Conservation (phyloP, 2,329 filamentous ascomycete genomes). For the Xylaria sp. region DNA sequence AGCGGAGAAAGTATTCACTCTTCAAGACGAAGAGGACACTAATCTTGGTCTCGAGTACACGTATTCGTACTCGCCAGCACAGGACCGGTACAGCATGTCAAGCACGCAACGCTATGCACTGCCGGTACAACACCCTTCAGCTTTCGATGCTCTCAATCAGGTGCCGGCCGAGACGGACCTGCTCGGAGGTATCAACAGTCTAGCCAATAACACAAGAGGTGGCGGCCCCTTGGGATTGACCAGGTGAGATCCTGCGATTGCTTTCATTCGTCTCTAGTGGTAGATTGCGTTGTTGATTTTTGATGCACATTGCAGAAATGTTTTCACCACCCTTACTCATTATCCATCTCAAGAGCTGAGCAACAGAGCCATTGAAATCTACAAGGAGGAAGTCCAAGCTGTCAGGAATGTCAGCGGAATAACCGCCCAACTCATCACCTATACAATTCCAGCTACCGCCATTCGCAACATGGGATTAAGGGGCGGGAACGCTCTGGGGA, state of each 20-base stretch:
- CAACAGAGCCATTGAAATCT: slow-evolving; percentile 11
- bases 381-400: not conserved
- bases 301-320: slow-evolving; percentile 4
- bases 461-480: slow-evolving; percentile 19
- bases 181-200: not conserved
- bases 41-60: slow-evolving; percentile 25
- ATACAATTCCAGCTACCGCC: slow-evolving; percentile 7
- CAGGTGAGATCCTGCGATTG: not conserved
- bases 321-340: slow-evolving; percentile 12
- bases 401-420: not conserved
- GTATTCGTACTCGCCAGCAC: slow-evolving; percentile 12
- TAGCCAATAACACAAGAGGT: not conserved
- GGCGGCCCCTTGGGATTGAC: not conserved
- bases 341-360: slow-evolving; percentile 22
- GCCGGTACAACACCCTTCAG: slow-evolving; percentile 15
- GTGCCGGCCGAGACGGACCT: not conserved
- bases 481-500: slow-evolving; percentile 20
- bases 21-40: slow-evolving; percentile 10
- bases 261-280: not conserved
- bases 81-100: slow-evolving; percentile 12
- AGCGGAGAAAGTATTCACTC: slow-evolving; percentile 24
- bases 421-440: slow-evolving; percentile 10
- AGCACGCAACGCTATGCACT: slow-evolving; percentile 26
- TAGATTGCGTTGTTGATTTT: too few species aligned
- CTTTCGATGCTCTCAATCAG: slow-evolving; percentile 13